phyloP scores from a whole-genome alignment of 2,329 filamentous ascomycete genomes.

The Colletotrichum echinochloae region DNA sequence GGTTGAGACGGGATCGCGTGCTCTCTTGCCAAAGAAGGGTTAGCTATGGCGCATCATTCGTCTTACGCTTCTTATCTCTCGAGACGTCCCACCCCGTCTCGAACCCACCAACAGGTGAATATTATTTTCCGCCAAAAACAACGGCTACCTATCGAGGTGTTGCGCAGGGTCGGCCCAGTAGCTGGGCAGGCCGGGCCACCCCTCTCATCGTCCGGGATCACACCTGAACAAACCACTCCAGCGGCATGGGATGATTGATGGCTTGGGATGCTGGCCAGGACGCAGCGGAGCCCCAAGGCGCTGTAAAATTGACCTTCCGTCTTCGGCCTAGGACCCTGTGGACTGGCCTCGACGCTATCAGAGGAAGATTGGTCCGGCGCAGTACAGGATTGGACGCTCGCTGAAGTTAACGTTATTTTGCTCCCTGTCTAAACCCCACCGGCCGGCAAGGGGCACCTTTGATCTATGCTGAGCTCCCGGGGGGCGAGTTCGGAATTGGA shows the following conservation, averaged over 20 bases:
- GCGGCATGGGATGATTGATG: background rate
- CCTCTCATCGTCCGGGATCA: conserved; percentile 11
- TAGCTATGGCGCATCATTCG: conserved; percentile 11
- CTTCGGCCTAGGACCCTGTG: conserved; percentile 20
- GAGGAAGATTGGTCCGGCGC: background rate
- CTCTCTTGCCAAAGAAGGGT: conserved; percentile 29
- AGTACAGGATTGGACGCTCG: conserved; percentile 14
- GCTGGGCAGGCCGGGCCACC: background rate
- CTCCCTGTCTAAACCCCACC: conserved; percentile 15
- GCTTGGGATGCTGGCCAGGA: background rate
- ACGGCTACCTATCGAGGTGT: background rate
- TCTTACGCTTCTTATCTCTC: conserved; percentile 9
- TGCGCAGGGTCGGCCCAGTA: conserved; percentile 1
- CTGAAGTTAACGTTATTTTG: conserved; percentile 37
- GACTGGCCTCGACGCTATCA: conserved; percentile 23
- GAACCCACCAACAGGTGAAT: background rate
- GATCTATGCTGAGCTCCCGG: background rate
- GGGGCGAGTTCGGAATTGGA: background rate
- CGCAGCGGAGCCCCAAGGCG: conserved; percentile 21
- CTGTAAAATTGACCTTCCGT: conserved; percentile 23
- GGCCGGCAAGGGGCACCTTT: conserved; percentile 12
- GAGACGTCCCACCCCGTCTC: background rate
- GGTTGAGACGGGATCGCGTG: conserved; percentile 20
- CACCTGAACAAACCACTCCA: background rate
- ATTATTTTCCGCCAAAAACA: background rate